These are phyloP conservation scores for Aspergillus unguis DNA, from an alignment of 2,329 filamentous ascomycete genomes.

Conservation along the genomic window DNA sequence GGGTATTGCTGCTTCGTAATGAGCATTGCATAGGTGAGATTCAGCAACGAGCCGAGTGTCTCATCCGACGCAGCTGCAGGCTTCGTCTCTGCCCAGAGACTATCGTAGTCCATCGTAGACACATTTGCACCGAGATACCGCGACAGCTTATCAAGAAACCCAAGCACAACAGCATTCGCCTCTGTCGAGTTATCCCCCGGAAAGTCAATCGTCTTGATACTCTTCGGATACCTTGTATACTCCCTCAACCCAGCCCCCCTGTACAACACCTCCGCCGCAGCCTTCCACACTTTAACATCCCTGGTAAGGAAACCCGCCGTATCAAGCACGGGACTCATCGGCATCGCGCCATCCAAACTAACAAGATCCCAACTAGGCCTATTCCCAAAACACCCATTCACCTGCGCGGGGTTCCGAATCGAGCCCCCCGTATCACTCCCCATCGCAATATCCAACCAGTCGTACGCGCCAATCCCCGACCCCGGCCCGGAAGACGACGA, in stretches of 20 bases:
- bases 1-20: conserved; percentile 41
- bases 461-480: conserved; percentile 32
- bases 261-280: conserved; percentile 46
- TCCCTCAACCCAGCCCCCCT: not conserved
- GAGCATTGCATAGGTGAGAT: conserved; percentile 22
- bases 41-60: conserved; percentile 27
- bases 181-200: conserved; percentile 37
- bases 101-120: conserved; percentile 14
- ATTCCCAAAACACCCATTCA: conserved; percentile 52
- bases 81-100: conserved; percentile 20
- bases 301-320: conserved; percentile 44
- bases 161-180: conserved; percentile 35
- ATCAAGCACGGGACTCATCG: conserved; percentile 43
- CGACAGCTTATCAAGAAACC: conserved; percentile 45
- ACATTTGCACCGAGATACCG: conserved; percentile 33
- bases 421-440: conserved; percentile 42
- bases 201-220: conserved; percentile 41
- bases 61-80: conserved; percentile 29
- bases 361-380: conserved; percentile 49
- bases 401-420: conserved; percentile 48
- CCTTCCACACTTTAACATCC: conserved; percentile 22
- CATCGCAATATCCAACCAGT: conserved; percentile 48
- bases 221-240: conserved; percentile 36
- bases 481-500: conserved; percentile 25
- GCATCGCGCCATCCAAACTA: conserved; percentile 48